These are phyloP conservation scores for Prosopis cineraria DNA, from an alignment of 306 rosid genomes.

Conservation along the genomic window DNA sequence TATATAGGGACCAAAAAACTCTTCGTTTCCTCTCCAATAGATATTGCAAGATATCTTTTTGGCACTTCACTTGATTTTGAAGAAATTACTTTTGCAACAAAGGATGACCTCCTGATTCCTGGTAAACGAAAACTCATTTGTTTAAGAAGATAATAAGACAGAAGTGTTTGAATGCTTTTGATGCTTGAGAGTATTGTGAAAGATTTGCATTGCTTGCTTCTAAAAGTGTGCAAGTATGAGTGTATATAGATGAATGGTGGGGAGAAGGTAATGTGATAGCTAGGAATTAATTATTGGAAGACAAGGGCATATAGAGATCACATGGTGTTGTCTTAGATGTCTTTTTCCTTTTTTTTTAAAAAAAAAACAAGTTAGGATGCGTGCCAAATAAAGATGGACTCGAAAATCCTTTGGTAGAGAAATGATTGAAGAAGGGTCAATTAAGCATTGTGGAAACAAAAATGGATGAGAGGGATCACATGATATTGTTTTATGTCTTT, in stretches of 20 bases:
- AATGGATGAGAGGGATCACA: background rate
- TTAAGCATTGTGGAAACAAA: background rate
- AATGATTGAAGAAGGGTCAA: background rate
- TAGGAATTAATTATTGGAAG: background rate
- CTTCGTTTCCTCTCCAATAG: background rate
- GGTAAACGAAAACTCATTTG: slow-evolving; percentile 34
- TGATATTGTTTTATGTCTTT: background rate
- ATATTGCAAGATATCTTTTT: slow-evolving; percentile 25
- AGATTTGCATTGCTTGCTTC: background rate
- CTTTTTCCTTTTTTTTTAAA: too few relatives aligned
- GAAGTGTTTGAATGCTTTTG: background rate
- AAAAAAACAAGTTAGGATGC: background rate
- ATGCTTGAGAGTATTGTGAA: background rate
- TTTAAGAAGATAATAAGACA: too few relatives aligned
- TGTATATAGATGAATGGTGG: background rate
- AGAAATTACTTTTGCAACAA: slow-evolving; percentile 8
- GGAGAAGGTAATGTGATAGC: background rate
- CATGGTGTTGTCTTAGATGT: background rate
- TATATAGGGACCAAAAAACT: slow-evolving; percentile 39
- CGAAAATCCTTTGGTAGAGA: too few relatives aligned
- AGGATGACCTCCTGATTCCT: slow-evolving; percentile 33
- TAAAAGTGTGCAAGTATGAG: background rate
- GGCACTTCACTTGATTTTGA: slow-evolving; percentile 35
- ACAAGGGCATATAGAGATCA: background rate
- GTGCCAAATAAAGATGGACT: background rate